phyloP scores from a whole-genome alignment of 352 stramenopile genomes.

The Phytopythium mirpurense region DNA sequence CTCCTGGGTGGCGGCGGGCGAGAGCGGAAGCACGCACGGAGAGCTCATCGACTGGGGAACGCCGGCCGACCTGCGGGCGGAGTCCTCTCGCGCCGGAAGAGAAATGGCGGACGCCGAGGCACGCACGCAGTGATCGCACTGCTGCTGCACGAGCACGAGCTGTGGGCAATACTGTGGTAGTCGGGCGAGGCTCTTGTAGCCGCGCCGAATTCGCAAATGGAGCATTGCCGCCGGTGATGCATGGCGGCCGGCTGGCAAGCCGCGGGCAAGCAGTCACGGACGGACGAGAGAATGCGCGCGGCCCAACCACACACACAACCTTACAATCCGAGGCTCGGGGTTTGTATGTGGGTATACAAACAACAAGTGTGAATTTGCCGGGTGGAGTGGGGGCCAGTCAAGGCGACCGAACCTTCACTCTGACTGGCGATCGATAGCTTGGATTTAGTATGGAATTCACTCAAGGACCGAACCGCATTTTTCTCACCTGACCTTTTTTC shows the following conservation, averaged over 20 bases:
- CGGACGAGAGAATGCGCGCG: not conserved
- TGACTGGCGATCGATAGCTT: not conserved
- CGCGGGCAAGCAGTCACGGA: not conserved
- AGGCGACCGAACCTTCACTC: not conserved
- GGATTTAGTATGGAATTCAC: too few relatives aligned
- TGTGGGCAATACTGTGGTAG: not conserved
- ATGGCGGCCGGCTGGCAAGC: too few relatives aligned
- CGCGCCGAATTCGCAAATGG: constrained; percentile 5
- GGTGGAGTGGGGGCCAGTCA: not conserved
- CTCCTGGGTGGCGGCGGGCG: constrained; percentile 19
- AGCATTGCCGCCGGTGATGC: not conserved
- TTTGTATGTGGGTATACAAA: not conserved
- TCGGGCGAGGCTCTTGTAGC: not conserved
- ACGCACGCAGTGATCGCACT: not conserved
- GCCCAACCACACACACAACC: constrained; percentile 3
- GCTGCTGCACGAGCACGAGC: too few relatives aligned
- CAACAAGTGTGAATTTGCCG: not conserved
- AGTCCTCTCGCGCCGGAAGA: not conserved
- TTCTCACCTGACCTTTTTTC: constrained; percentile 8
- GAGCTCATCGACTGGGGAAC: constrained; percentile 42
- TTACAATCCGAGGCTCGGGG: not conserved
- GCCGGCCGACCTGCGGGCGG: not conserved
- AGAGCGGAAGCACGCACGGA: constrained; percentile 42
- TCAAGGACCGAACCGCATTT: constrained; percentile 5
- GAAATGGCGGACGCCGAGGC: constrained; percentile 12